Base-by-base conservation (phyloP, 176 grass and related monocot species). In the Thinopyrum elongatum region DNA sequence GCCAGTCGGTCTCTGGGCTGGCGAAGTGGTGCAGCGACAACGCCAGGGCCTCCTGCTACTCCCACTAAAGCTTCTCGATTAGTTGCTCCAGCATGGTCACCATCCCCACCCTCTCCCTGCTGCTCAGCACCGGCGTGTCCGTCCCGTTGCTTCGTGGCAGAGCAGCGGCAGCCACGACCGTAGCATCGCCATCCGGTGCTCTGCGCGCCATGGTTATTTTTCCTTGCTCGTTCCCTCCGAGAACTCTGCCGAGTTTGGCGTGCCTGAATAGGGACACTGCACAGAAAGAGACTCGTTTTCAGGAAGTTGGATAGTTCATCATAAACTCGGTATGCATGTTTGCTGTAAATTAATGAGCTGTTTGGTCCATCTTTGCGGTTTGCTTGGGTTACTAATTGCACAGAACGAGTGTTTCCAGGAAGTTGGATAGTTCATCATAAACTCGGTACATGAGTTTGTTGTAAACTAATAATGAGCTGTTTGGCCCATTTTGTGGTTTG, bases 11-110 rank as follows among this genome's bases (percentile, higher is more conserved):
- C 39, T 98, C 87, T 0, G 91, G 76, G 79, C 61, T 76, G 3
- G 93, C 78, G 65, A 95, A 95, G 86, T 95, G 84, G 80, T 95
- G 87, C 82, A 95, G 84, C 93, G 91, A 98, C 44, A 95, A 85
- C 58, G 87, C 84, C 77, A 98, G 67, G 4, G 83, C 61, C 85
- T 89, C 90, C 85, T 90, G 89, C 83, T 98, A 80, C 66, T 94
- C 87, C 95, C 90, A 90, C 28, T 74, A 28, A 4, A 98, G 84
- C 88, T 94, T 94, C 47, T 60, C 81, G 69, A 95, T 89, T 74
- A 94, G 70, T 13, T 94, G 90, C 59, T 94, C 91, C 33, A 98
- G 42, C 53, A 94, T 72, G 29, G 7, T 72, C 88, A 89, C 91
- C 83, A 90, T 94, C 80, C 94, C 95, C 19, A 61, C 22, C 78